Conservation (phyloP, 306 rosid genomes). For the Vigna mungo region DNA sequence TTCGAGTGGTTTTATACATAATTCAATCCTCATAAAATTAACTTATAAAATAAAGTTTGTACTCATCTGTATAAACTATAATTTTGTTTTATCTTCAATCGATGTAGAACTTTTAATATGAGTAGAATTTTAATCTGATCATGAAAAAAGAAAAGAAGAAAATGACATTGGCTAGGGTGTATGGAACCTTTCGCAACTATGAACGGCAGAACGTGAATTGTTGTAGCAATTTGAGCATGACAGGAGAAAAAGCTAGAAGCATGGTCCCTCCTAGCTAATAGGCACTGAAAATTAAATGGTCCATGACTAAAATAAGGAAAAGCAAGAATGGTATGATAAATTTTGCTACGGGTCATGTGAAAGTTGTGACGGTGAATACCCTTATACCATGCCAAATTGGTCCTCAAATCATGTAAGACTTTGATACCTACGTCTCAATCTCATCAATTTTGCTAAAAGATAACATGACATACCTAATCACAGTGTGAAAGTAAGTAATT, state of each 20-base stretch:
- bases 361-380: slow-evolving; percentile 24
- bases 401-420: neutral
- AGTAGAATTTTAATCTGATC: too few relatives aligned
- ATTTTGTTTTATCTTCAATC: too few relatives aligned
- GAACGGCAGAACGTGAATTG: slow-evolving; percentile 35
- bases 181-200: slow-evolving; percentile 4
- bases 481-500: too few relatives aligned
- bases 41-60: too few relatives aligned
- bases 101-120: too few relatives aligned
- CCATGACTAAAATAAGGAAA: neutral
- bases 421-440: neutral
- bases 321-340: neutral
- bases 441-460: neutral
- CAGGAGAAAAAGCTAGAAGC: slow-evolving; percentile 45
- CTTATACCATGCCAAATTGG: neutral
- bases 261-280: slow-evolving; percentile 41
- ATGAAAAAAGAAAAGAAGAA: too few relatives aligned
- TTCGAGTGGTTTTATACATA: too few relatives aligned
- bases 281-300: slow-evolving; percentile 23
- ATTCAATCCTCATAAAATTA: too few relatives aligned
- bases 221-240: slow-evolving; percentile 43
- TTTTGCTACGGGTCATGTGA: neutral
- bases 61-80: too few relatives aligned
- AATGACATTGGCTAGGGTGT: slow-evolving; percentile 35
- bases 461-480: neutral